Evolutionary conservation across 345 rosid genomes (phyloP), one percentile per base, ranked within the genome.

Genomic region (Alliaria petiolata): DNA sequence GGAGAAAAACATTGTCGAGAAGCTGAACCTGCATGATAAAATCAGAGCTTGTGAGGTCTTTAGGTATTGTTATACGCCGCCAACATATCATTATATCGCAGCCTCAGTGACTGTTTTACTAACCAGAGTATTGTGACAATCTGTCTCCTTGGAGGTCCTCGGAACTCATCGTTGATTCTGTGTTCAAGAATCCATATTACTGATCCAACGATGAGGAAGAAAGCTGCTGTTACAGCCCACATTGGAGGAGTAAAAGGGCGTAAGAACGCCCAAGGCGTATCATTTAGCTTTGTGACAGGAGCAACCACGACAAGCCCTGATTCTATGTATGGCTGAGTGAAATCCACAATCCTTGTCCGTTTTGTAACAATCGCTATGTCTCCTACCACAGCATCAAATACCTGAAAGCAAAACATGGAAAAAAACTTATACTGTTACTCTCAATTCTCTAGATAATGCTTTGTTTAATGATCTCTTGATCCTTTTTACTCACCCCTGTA

Each of bases 101-200:
- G 35, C 8, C 9, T 39, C 34, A 17, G 73, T 40, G 68, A 60
- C 22, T 50, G 59, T 36, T 22, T 38, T 60, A 80, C 93, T 82
- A 62, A 89, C 96, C 96, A 90, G 12, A 92, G 76, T 55, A 85
- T 70, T 14, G 97, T 92, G 40, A 83, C 71, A 31, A 88, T 2
- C 74, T 92, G 98, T 57, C 81, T 80, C 85, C 72, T 86, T 5
- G 97, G 98, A 38, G 93, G 84, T 13, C 97, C 98, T 6, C 97
- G 86, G 50, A 92, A 92, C 69, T 92, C 96, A 57, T 92, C 91
- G 43, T 92, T 92, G 38, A 76, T 79, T 79, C 93, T 78, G 83
- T 92, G 98, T 72, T 92, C 98, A 65, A 92, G 97, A 74, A 90
- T 83, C 97, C 97, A 90, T 34, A 92, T 87, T 35, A 90, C 93